A percentile compares a stretch with the other conserved stretches of the same genome.
phyloP scores from a whole-genome alignment of 2,329 filamentous ascomycete species.

The Fusarium liriodendri region DNA sequence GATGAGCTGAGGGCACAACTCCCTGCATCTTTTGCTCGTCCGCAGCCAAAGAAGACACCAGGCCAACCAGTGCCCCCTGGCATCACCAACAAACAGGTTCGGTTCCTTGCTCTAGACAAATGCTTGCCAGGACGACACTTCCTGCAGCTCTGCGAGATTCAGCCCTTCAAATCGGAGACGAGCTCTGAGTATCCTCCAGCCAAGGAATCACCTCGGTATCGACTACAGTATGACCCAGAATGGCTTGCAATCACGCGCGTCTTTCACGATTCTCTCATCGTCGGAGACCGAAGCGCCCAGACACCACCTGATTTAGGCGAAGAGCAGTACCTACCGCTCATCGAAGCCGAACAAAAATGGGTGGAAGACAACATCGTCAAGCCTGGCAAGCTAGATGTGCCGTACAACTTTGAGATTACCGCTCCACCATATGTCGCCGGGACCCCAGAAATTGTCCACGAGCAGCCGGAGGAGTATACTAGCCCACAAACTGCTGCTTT shows the following conservation, averaged over 20 bases:
- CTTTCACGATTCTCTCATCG: conserved; percentile 73
- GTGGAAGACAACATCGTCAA: conserved; percentile 79
- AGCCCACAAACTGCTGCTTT: conserved; percentile 89
- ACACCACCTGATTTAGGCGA: conserved; percentile 74
- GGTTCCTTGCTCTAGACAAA: conserved; percentile 93
- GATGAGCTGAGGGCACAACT: conserved; percentile 78
- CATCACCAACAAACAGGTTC: conserved; percentile 82
- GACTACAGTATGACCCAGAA: conserved; percentile 86
- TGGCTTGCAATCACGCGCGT: conserved; percentile 94
- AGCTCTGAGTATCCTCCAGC: conserved; percentile 31
- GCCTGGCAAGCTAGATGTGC: conserved; percentile 72
- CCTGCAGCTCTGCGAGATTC: conserved; percentile 79
- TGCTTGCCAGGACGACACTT: conserved; percentile 84
- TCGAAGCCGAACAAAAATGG: conserved; percentile 81
- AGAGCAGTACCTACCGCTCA: conserved; percentile 72
- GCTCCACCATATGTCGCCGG: conserved; percentile 76
- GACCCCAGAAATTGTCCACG: conserved; percentile 65
- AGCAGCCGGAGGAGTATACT: conserved; percentile 83
- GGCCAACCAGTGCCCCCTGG: conserved; percentile 74
- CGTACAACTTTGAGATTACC: conserved; percentile 80
- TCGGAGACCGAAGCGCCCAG: conserved; percentile 69
- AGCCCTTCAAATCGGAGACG: conserved; percentile 55
- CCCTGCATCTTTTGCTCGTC: conserved; percentile 76
- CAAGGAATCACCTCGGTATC: conserved; percentile 57
- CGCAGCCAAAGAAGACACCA: conserved; percentile 54